Evolutionary conservation across 139 green algal species (phyloP).

Genomic region (Picochlorum sp.): DNA sequence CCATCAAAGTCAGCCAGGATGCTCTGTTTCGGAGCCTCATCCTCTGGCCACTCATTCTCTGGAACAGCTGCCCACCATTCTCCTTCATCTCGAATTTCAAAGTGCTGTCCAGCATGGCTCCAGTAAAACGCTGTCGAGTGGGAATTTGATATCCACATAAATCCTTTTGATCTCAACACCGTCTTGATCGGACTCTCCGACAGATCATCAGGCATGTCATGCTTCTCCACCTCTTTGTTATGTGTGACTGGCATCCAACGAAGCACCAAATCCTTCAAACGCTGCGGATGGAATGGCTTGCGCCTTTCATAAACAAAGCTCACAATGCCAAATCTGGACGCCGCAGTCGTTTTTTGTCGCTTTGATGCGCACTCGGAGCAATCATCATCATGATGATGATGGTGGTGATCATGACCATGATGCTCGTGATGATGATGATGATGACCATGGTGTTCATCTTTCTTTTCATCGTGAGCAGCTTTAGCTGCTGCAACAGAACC

Average conservation of each 20-base stretch:
- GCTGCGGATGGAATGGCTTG: constrained; percentile 79
- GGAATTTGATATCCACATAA: constrained; percentile 82
- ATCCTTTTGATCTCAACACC: constrained; percentile 85
- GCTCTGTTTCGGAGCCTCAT: constrained; percentile 39
- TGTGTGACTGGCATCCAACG: constrained; percentile 73
- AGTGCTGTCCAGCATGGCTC: constrained; percentile 85
- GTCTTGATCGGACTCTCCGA: constrained; percentile 70
- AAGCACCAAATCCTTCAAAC: constrained; percentile 73
- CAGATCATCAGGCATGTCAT: constrained; percentile 20
- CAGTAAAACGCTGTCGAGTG: constrained; percentile 84
- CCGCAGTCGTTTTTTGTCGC: constrained; percentile 48
- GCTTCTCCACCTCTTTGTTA: constrained; percentile 58
- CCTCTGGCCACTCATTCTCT: constrained; percentile 67
- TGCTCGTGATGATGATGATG: constrained; percentile 24
- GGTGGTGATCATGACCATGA: constrained; percentile 27
- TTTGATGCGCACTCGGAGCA: constrained; percentile 1
- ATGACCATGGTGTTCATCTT: constrained; percentile 2
- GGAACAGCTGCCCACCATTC: constrained; percentile 68
- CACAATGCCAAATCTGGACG: constrained; percentile 72
- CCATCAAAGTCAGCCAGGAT: constrained; percentile 67
- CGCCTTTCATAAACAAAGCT: constrained; percentile 81
- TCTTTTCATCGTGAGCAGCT: background rate
- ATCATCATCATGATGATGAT: background rate
- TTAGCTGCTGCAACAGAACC: constrained; percentile 62
- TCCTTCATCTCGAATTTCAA: constrained; percentile 86